Evolutionary conservation across 208 protist genomes (phyloP), one percentile per base, ranked within the genome.

Genomic region (Leishmania martiniquensis): DNA sequence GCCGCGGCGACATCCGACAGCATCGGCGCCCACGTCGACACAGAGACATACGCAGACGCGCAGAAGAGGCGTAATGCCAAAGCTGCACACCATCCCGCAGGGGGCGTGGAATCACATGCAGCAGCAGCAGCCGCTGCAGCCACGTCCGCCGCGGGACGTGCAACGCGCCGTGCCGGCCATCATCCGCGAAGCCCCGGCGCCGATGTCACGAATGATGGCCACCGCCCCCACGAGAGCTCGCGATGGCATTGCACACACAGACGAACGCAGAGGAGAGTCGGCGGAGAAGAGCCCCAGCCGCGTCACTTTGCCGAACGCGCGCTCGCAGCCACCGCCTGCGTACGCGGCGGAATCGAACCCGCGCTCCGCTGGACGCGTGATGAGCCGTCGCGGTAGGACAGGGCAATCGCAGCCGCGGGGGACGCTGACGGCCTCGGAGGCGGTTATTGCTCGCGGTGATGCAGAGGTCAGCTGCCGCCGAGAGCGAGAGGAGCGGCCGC

Each of bases 41-140:
- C 5, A 7, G 12, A 60, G 6, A 34, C 55, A 32, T 10, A 32
- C 12, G n/a, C 0, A 10, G 32, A 63, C 57, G 13, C 57, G 32
- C 57, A 13, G 22, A 5, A 66, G 15, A 20, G 37, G 5, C 63
- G 7, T 5, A 10, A 72, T 72, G 67, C 67, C 67, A 45, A 51
- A 37, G 13, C 67, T 72, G 67, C n/a, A 51, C 67, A 45, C 67
- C 22, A 68, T 68, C 37, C n/a, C 39, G 42, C 37, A 49, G 39
- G 25, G 22, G 13, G 22, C 17, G 39, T 49, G 63, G 39, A 1
- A 29, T 39, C 37, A n/a, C 39, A 44, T 34, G 25, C 57, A 63
- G 32, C 57, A 63, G 22, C 59, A 66, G 4, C 29, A 37, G 29
- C 57, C 29, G 29, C 57, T 37, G 60, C 60, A 67, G 60, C 52